Evolutionary conservation across 441 rosid species (phyloP).

Genomic region (Adansonia rubrostipa): DNA sequence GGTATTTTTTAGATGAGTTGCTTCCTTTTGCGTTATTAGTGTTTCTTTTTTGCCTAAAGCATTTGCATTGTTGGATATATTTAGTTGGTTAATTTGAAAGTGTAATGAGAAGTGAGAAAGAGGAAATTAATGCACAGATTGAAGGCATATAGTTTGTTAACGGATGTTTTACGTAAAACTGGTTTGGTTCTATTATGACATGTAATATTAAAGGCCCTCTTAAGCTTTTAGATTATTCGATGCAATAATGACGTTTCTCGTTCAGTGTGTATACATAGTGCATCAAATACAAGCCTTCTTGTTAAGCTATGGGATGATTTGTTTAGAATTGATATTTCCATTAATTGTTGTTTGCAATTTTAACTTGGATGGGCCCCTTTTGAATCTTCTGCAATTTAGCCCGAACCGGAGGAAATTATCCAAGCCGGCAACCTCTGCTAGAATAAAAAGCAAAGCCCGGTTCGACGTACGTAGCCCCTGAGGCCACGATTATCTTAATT

Average conservation of each 20-base stretch:
- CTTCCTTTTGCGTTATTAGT: background rate
- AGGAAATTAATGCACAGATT: background rate
- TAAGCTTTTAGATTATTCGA: background rate
- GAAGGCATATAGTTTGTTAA: background rate
- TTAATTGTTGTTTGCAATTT: background rate
- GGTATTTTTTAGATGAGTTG: constrained; percentile 1
- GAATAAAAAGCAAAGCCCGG: background rate
- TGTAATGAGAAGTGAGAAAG: background rate
- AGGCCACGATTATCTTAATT: background rate
- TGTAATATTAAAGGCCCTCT: background rate
- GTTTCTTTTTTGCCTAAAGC: background rate
- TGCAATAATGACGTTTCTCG: too few species aligned
- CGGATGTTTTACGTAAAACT: constrained; percentile 4
- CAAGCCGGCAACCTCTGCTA: background rate
- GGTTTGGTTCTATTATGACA: background rate
- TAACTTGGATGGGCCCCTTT: background rate
- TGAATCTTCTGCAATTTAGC: background rate
- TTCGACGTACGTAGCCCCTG: background rate
- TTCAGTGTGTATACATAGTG: too few species aligned
- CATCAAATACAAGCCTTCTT: too few species aligned
- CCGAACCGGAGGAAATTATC: background rate
- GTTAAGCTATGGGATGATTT: too few species aligned
- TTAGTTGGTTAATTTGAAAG: constrained; percentile 10
- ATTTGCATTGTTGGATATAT: background rate
- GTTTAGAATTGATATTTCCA: background rate